phyloP scores from a whole-genome alignment of 306 rosid genomes.

The Cicer arietinum region DNA sequence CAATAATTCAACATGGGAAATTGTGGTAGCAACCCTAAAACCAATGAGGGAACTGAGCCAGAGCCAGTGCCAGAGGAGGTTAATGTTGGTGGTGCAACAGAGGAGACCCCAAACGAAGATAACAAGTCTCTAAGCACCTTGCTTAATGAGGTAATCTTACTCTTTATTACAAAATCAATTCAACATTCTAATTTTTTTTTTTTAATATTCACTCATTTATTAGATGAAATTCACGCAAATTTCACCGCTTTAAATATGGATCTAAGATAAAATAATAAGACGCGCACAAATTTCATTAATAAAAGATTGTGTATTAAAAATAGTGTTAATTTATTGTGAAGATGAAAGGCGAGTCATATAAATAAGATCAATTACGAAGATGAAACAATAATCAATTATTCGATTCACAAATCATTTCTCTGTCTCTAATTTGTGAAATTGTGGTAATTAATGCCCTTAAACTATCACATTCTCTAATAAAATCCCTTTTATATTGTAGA shows the following conservation, averaged over 20 bases:
- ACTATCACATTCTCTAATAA: background rate
- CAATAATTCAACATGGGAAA: conserved; percentile 44
- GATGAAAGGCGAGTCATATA: too few relatives aligned
- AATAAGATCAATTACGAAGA: too few relatives aligned
- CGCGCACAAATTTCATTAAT: too few relatives aligned
- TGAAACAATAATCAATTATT: too few relatives aligned
- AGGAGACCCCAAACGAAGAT: conserved; percentile 16
- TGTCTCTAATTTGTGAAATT: background rate
- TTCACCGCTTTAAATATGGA: too few relatives aligned
- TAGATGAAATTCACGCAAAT: too few relatives aligned
- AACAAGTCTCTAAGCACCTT: conserved; percentile 39
- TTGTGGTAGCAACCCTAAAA: conserved; percentile 55
- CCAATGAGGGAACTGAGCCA: conserved; percentile 42
- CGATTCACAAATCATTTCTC: background rate
- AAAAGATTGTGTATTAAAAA: too few relatives aligned
- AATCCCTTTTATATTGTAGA: conserved; percentile 31
- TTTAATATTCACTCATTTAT: too few relatives aligned
- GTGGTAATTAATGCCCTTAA: background rate
- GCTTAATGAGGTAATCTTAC: conserved; percentile 41
- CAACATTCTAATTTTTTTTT: background rate
- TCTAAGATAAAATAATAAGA: too few relatives aligned
- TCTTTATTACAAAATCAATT: background rate
- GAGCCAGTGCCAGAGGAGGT: conserved; percentile 2
- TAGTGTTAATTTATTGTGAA: too few relatives aligned
- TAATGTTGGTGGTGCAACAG: conserved; percentile 16